Base-by-base conservation (phyloP, 495 filamentous ascomycete species). In the Ramalina peruviana region DNA sequence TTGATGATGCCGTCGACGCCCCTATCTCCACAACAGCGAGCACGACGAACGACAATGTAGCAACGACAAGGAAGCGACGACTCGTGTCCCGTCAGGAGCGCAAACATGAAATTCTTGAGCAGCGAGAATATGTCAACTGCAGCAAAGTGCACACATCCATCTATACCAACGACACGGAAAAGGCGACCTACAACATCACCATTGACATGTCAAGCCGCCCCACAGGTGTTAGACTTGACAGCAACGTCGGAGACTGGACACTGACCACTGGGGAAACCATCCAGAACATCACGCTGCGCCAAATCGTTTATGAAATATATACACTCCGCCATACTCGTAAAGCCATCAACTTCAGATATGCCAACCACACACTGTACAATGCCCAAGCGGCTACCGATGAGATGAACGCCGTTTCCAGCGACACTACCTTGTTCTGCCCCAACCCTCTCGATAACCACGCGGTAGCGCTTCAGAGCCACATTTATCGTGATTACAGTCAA, bases 201-300 rank as follows among this genome's bases (percentile, higher is more conserved):
- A 36, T 40, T 3, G 50, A 52, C 17, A 36, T 52, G 21, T 52
- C 50, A 1, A 37, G 37, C 4, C 42, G 50, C 20, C 25, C 37
- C 17, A 52, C 50, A 3, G 50, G 50, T 1, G 5, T 52, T 6
- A 12, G n/a, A 5, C 27, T 40, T 3, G 26, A 20, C 26, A 48
- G 36, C 23, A n/a, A 36, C 25, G 17, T 52, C 26, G 50, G 50
- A 21, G 37, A 41, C 5, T 52, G 47, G 19, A 52, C 50, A 3
- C 47, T 52, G 19, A 42, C 50, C 12, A 48, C 46, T n/a, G 50
- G 50, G 21, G 47, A 43, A 36, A 52, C 43, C 12, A 52, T 4
- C 33, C 33, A 48, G 19, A 9, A 25, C 25, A 52, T 45, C 16
- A 20, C 43, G 4, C 17, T 52, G n/a, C 16, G 15, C 3, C 43